Conservation (phyloP, 2,329 filamentous ascomycete genomes). For the Pseudogymnoascus sp. region DNA sequence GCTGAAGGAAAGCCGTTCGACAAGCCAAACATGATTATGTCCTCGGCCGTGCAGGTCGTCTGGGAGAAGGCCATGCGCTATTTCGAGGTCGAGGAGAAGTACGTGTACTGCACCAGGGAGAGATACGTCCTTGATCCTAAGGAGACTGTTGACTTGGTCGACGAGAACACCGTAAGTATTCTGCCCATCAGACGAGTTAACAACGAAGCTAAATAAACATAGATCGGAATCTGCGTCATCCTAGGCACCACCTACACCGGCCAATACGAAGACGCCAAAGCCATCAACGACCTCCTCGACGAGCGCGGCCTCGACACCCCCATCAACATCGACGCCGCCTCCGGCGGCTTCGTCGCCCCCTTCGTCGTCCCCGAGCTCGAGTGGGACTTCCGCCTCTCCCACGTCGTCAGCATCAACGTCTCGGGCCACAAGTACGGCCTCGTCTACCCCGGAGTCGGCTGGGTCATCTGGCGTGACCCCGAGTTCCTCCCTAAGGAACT, state of each 20-base stretch:
- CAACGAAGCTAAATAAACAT: not conserved
- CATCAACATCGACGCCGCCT: conserved; percentile 91
- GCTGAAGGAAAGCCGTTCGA: conserved; percentile 75
- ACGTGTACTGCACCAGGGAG: conserved; percentile 55
- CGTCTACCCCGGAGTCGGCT: conserved; percentile 87
- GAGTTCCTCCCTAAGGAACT: conserved; percentile 79
- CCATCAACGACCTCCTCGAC: conserved; percentile 78
- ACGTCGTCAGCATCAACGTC: conserved; percentile 88
- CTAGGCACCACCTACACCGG: conserved; percentile 92
- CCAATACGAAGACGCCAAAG: conserved; percentile 90
- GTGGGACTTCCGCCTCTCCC: conserved; percentile 88
- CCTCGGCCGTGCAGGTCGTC: conserved; percentile 89
- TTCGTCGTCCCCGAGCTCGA: conserved; percentile 77
- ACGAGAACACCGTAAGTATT: conserved; percentile 59
- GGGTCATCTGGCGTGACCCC: conserved; percentile 81
- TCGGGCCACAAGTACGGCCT: conserved; percentile 83
- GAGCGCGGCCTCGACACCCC: conserved; percentile 69
- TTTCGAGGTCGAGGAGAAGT: conserved; percentile 90
- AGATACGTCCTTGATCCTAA: conserved; percentile 58
- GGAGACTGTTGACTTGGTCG: conserved; percentile 52
- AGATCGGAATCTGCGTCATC: conserved; percentile 85
- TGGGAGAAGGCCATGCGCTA: conserved; percentile 91
- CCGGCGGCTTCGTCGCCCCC: conserved; percentile 85
- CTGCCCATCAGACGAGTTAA: conserved; percentile 30
- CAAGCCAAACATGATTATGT: conserved; percentile 90